Evolutionary conservation across 176 grass and related monocot genomes (phyloP).

Genomic region (Pontederia crassipes): DNA sequence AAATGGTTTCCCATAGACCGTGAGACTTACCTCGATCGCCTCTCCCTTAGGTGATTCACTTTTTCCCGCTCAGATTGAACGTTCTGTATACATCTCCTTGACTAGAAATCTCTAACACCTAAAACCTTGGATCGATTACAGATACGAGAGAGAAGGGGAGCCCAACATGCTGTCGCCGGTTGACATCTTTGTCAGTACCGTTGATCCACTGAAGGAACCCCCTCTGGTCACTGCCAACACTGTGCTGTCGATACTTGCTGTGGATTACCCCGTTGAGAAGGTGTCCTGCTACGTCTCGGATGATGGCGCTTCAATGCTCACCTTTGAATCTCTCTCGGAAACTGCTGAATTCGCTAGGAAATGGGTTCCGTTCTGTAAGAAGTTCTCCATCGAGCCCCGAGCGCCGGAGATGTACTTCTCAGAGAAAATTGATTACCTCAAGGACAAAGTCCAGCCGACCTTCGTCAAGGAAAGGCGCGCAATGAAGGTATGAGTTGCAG

Average conservation of each 20-base stretch:
- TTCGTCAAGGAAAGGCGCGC: slow-evolving; percentile 91
- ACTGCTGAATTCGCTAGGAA: slow-evolving; percentile 91
- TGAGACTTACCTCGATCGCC: slow-evolving; percentile 93
- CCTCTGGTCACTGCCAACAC: slow-evolving; percentile 96
- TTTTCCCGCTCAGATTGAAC: not conserved
- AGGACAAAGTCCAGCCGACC: slow-evolving; percentile 88
- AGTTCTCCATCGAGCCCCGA: slow-evolving; percentile 87
- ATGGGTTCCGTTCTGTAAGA: slow-evolving; percentile 99
- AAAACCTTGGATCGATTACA: slow-evolving; percentile 16
- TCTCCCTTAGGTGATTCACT: slow-evolving; percentile 43
- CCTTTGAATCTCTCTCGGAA: slow-evolving; percentile 84
- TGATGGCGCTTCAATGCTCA: slow-evolving; percentile 95
- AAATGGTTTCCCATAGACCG: slow-evolving; percentile 98
- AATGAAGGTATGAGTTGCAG: slow-evolving; percentile 58
- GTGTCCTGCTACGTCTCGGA: slow-evolving; percentile 98
- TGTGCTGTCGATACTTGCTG: slow-evolving; percentile 88
- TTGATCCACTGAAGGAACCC: slow-evolving; percentile 94
- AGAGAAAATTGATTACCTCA: slow-evolving; percentile 85
- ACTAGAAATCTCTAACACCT: not conserved
- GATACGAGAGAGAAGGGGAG: slow-evolving; percentile 88
- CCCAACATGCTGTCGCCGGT: slow-evolving; percentile 69
- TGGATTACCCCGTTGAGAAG: slow-evolving; percentile 93
- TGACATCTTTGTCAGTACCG: slow-evolving; percentile 87
- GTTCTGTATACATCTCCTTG: not conserved
- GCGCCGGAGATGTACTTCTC: slow-evolving; percentile 95